Evolutionary conservation across 1,139 yeast species (phyloP), one percentile per base, ranked within the genome.

Genomic region (Hanseniaspora uvarum): DNA sequence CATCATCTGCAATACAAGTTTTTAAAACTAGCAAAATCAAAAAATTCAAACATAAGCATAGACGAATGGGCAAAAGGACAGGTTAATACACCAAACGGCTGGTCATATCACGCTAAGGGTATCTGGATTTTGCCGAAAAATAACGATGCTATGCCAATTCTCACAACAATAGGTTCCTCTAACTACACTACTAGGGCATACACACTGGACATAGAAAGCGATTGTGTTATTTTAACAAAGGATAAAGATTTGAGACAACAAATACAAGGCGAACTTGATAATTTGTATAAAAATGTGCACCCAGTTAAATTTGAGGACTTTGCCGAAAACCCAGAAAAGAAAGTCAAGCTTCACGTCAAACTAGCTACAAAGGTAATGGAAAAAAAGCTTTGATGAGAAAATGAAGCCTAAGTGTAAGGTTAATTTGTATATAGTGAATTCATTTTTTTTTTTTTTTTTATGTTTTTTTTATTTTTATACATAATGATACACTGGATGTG

Each of bases 61-160:
- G 75, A 72, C 56, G 97, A 92, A 67, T 94, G 98, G 98, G 78
- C 79, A 63, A 79, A 78, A 52, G 98, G 98, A 1, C 70, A 79
- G 1, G 95, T 88, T 8, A 87, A 87, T 62, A 78, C 86, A 12
- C 77, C 81, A 0, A 78, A 73, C 34, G 97, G 98, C 1, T 92
- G 98, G 98, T 86, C 96, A 0, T 92, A 92, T 66, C 99, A 92
- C 65, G 98, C 98, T n/a, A 92, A 92, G 65, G 99, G 99, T 0
- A 72, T 88, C 16, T 92, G 98, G 98, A 70, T 86, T 1, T 75
- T 80, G 7, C 76, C 77, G 7, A 60, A 59, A 19, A 37, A 41
- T 1, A 73, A 71, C 7, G 82, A 79, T 55, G 60, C 62, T 0
- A 63, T 70, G 30, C 96, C 96, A 2, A 75, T 83, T 43, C 71